Base-by-base conservation (phyloP, 805 yeast species). In the Lipomyces mesembrius region DNA sequence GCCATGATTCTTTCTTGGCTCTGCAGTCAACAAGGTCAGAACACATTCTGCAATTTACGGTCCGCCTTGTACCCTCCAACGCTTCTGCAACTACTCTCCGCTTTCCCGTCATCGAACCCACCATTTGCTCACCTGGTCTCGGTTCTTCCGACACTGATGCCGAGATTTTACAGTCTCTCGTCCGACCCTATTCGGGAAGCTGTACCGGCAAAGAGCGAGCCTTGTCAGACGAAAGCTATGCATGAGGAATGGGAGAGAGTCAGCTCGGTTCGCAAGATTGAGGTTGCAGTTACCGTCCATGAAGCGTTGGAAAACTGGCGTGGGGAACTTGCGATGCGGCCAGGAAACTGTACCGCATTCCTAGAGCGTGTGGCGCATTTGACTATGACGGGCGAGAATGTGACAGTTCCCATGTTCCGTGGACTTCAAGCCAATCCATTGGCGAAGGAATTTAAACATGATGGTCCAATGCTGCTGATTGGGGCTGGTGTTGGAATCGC, bases 161-260 rank as follows among this genome's bases (percentile, higher is more conserved):
- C 96, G 17, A 79, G 97, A 63, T 79, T 87, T 60, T 91, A 89
- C 75, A 88, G 91, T 68, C 88, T 91, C 55, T 90, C 96, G 0
- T 88, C 93, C 2, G 76, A 77, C 43, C 86, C 87, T 0, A 74
- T 65, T 2, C 58, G 58, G 20, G 62, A 78, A 88, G 32, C 46
- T 53, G 20, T 71, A 66, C n/a, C 55, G 22, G 56, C 43, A 11
- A 43, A 43, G 3, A n/a, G 20, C 6, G 49, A 43, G 20, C 20
- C 8, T 6, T 8, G 22, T 43, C 14, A 11, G 55, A 52, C n/a
- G 14, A 17, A 52, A 17, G 9, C 14, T 25, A 29, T 17, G 9
- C 27, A 12, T 9, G 61, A 27, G 27, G 27, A 57, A 5, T 29
- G 63, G 32, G 49, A 43, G 20, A 17, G 22, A 17, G 22, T 43